A percentile compares a stretch with the other conserved stretches of the same genome.
phyloP scores from a whole-genome alignment of 2,329 filamentous ascomycete genomes.

The Verticillium longisporum region DNA sequence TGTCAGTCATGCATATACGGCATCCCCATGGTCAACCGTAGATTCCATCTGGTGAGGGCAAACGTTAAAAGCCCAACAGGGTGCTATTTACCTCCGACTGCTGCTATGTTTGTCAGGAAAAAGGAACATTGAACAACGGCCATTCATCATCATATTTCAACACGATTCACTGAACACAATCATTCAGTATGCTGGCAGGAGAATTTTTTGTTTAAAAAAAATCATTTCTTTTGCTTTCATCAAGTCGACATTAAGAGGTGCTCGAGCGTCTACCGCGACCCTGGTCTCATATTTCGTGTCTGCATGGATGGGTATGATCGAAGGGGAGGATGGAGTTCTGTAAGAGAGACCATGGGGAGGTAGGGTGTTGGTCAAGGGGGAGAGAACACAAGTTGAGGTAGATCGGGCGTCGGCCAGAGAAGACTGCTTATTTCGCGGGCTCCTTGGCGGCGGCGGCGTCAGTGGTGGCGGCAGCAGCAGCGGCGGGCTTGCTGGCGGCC shows the following conservation, averaged over 20 bases:
- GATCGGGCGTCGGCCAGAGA: background rate
- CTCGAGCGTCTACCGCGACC: background rate
- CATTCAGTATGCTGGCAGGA: no score
- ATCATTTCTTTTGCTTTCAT: background rate
- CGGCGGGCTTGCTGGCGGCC: slow-evolving; percentile 33
- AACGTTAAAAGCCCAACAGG: no score
- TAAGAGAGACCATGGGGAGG: no score
- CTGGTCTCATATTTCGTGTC: background rate
- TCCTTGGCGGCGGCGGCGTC: slow-evolving; percentile 4
- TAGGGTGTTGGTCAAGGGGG: no score
- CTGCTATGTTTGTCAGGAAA: no score
- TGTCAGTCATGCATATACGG: no score
- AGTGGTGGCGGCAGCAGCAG: slow-evolving; percentile 7
- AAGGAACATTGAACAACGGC: no score
- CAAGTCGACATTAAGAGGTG: background rate
- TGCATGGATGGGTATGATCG: background rate
- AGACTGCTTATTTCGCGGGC: slow-evolving; percentile 9
- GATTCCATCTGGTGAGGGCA: no score
- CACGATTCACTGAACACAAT: background rate
- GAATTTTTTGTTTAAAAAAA: background rate
- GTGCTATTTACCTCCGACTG: no score
- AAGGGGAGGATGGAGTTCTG: background rate
- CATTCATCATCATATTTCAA: no score
- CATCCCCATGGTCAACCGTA: no score
- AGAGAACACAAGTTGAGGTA: background rate